Base-by-base conservation (phyloP, 2,329 filamentous ascomycete species). In the Magnaporthiopsis rhizophila region DNA sequence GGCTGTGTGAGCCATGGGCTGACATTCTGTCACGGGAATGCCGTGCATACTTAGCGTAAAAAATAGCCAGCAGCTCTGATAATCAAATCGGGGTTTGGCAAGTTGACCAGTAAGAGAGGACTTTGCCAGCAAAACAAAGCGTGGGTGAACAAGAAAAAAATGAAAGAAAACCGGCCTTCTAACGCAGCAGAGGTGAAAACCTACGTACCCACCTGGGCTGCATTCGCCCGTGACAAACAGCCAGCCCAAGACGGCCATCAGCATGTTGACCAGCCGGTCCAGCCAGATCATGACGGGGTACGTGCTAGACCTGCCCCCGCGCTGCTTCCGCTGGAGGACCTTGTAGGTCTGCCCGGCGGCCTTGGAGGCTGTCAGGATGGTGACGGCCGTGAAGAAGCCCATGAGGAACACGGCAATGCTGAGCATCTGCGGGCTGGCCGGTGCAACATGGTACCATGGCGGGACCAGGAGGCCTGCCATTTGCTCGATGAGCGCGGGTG, bases 201-300 rank as follows among this genome's bases (percentile, higher is more conserved):
- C 26, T 26, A 26, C 2, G 26, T 36, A 36, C 34, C 59, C 28
- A 5, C 59, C 59, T 61, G 24, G 58, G 59, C 32, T 61, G 18
- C 12, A 61, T n/a, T 9, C 2, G 18, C n/a, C 34, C 15, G 12
- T 61, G 15, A 61, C 6, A 24, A 11, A 61, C 3, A 61, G 59
- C 34, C 59, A 61, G 59, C 13, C 12, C 15, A 61, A 18, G 36
- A 45, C 36, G 15, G 59, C 30, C 30, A 61, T 61, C n/a, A 61
- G 18, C 34, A 61, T 61, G 34, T 61, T 36, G 59, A 28, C 7
- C 30, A 34, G 26, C 56, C n/a, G 26, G n/a, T 61, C 59, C 15
- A 61, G 59, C 59, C 59, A 61, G 30, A 61, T 26, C 59, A 61
- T 34, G 30, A 61, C 5, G 34, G 45, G 11, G 34, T 61, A 61